These are phyloP conservation scores for Dendrocalamus sinicus DNA, from an alignment of 176 grass and related monocot species.

Conservation along the genomic window DNA sequence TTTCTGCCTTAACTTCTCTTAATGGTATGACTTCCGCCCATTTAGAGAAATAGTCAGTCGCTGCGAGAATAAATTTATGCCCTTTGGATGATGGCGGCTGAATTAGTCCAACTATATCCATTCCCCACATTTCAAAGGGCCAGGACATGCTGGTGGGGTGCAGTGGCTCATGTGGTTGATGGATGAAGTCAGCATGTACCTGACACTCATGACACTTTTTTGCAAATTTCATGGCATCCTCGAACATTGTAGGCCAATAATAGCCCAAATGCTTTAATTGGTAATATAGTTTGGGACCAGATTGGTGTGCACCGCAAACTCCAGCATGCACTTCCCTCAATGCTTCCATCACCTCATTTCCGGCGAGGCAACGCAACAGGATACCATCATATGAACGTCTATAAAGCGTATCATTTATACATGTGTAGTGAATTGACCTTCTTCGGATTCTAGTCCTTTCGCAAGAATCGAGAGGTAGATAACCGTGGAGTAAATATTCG, in stretches of 20 bases:
- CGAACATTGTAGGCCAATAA: slow-evolving; percentile 9
- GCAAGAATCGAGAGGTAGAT: background rate
- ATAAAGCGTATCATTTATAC: background rate
- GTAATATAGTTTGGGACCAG: background rate
- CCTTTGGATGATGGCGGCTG: background rate
- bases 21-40: background rate
- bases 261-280: background rate
- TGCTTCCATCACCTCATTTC: background rate
- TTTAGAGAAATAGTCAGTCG: background rate
- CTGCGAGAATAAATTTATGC: background rate
- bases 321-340: background rate
- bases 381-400: background rate
- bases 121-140: background rate
- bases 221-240: background rate
- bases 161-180: too few relatives aligned
- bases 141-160: background rate
- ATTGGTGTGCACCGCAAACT: background rate
- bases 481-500: background rate
- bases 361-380: background rate
- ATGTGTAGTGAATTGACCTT: background rate
- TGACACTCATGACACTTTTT: too few relatives aligned
- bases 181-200: too few relatives aligned
- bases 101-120: background rate
- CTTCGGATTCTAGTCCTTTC: background rate
- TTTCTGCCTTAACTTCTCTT: background rate